Evolutionary conservation across 257 asterid species (phyloP), one percentile per base, ranked within the genome.

Genomic region (Prunella vulgaris): DNA sequence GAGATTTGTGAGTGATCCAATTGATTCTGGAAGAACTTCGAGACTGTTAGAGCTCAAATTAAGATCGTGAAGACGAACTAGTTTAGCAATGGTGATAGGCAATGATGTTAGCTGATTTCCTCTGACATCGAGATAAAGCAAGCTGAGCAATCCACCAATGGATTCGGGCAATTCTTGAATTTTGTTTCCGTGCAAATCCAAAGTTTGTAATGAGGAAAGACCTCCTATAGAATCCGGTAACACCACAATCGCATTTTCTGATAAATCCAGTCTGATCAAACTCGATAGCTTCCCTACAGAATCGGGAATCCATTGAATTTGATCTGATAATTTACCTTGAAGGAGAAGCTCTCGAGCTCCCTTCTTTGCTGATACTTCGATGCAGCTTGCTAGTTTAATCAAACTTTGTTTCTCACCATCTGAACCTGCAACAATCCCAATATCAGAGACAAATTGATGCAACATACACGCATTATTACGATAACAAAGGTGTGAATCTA

Each of bases 261-360:
- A 90, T 60, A 92, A 60, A 83, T 92, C 83, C 74, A 92, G 73
- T 6, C 78, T 82, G 72, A 78, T 76, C 86, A 90, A 80, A 68
- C 80, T 76, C 35, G 91, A 78, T 12, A 92, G 85, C 83, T 92
- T 92, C 77, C 97, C 96, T 30, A 92, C 69, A 12, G 97, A 86
- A 85, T 92, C 98, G 4, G 98, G 98, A 65, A 92, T 80, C 96
- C 96, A 88, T 25, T 90, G 97, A 2, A 92, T 78, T 74, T 86
- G 97, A 44, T 92, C 96, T 2, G 80, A 68, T 77, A 92, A 79
- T 70, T 79, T 90, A n/a, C 77, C 85, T 64, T 61, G 81, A 22
- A 92, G 90, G 70, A 74, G 68, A 2, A 92, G 87, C 65, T 90
- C 98, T 53, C 66, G 69, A 27, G 79, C 73, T 79, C 87, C 96